Evolutionary conservation across 2,329 filamentous ascomycete species (phyloP).

Genomic region (Scedosporium dehoogii): DNA sequence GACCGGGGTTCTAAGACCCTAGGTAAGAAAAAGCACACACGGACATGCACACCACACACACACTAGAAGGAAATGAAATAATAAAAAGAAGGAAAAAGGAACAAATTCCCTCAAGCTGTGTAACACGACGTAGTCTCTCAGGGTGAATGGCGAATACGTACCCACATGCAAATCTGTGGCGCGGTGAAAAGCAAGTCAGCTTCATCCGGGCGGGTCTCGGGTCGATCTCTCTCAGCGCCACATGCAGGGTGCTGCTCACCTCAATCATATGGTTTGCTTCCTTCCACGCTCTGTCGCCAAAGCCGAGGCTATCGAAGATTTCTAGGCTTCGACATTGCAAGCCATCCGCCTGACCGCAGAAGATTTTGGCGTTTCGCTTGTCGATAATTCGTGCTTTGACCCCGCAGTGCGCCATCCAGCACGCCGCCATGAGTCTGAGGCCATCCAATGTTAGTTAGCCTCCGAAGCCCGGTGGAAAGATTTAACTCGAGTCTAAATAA

Average conservation of each 20-base stretch:
- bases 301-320: conserved; percentile 63
- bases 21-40: too few relatives aligned
- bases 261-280: conserved; percentile 52
- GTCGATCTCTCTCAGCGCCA: too few relatives aligned
- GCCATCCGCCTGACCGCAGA: conserved; percentile 31
- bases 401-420: conserved; percentile 31
- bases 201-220: too few relatives aligned
- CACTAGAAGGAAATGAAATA: too few relatives aligned
- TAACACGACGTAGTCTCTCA: not conserved
- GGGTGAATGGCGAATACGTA: not conserved
- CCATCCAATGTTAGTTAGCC: not conserved
- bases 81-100: conserved; percentile 8
- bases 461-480: too few relatives aligned
- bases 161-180: conserved; percentile 1
- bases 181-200: not conserved
- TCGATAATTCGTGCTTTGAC: conserved; percentile 31
- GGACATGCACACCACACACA: too few relatives aligned
- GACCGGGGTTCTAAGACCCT: conserved; percentile 49
- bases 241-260: not conserved
- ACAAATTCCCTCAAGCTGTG: not conserved
- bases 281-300: conserved; percentile 53
- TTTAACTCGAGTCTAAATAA: too few relatives aligned
- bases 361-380: conserved; percentile 29
- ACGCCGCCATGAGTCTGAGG: conserved; percentile 26
- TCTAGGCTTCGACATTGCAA: conserved; percentile 57